A percentile compares a stretch with the other conserved stretches of the same genome.
These are phyloP conservation scores for Eutrema yunnanense DNA, from an alignment of 345 rosid species.

Conservation along the genomic window DNA sequence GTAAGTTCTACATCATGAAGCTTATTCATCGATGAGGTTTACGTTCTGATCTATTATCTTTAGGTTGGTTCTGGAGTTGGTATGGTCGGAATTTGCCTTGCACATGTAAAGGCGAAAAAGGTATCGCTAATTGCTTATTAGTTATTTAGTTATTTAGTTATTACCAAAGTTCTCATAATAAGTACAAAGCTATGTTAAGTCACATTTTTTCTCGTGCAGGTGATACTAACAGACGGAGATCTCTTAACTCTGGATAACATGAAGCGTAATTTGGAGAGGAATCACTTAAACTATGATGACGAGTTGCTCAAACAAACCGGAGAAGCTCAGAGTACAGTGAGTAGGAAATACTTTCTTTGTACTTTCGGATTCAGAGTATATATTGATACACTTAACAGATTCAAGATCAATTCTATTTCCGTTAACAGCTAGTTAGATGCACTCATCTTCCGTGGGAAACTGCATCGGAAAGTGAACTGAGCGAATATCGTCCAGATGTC, in stretches of 20 bases:
- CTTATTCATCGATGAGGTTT: neutral
- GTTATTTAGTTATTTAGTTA: too few species aligned
- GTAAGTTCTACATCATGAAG: slow-evolving; percentile 28
- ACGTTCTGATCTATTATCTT: neutral
- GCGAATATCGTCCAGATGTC: slow-evolving; percentile 47
- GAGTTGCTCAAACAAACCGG: slow-evolving; percentile 13
- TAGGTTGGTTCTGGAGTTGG: slow-evolving; percentile 98
- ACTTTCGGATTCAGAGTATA: slow-evolving; percentile 2
- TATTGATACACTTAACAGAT: neutral
- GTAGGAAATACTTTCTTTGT: slow-evolving; percentile 13
- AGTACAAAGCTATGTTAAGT: neutral
- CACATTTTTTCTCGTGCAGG: slow-evolving; percentile 32
- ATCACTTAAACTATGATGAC: slow-evolving; percentile 30
- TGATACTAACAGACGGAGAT: slow-evolving; percentile 71
- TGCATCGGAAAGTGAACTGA: slow-evolving; percentile 46
- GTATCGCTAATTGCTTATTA: slow-evolving; percentile 28
- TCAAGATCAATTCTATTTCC: neutral
- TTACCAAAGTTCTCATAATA: neutral
- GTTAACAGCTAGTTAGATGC: slow-evolving; percentile 48
- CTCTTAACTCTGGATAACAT: slow-evolving; percentile 65
- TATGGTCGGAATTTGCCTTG: slow-evolving; percentile 74
- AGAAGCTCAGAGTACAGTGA: slow-evolving; percentile 38
- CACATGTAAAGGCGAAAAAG: slow-evolving; percentile 71
- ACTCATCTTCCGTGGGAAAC: slow-evolving; percentile 82
- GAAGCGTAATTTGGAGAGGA: slow-evolving; percentile 61